Percentiles rank a stretch among this genome's conserved stretches.
phyloP scores from a whole-genome alignment of 495 filamentous ascomycete species.

The Penicillium salamii region DNA sequence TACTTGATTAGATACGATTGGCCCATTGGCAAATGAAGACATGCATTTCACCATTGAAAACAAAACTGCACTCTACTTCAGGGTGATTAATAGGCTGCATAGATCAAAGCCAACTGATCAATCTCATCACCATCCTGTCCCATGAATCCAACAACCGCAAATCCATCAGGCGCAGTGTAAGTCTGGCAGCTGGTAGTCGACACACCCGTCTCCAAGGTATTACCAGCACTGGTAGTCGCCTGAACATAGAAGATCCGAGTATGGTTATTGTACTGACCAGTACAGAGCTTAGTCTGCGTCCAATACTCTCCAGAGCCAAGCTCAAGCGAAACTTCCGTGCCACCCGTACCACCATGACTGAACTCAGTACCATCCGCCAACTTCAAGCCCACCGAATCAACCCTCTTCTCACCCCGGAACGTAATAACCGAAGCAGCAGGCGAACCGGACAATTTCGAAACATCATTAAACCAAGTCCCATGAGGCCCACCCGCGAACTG shows the following conservation, averaged over 20 bases:
- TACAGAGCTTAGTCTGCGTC: constrained; percentile 50
- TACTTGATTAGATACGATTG: constrained; percentile 1
- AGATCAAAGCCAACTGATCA: constrained; percentile 58
- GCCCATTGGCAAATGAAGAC: constrained; percentile 3
- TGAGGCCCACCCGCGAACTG: constrained; percentile 51
- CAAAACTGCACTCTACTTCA: not conserved
- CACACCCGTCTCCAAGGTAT: constrained; percentile 45
- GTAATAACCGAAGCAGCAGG: constrained; percentile 37
- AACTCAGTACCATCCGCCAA: constrained; percentile 43
- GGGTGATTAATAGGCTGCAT: constrained; percentile 12
- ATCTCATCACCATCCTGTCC: constrained; percentile 58
- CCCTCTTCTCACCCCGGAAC: constrained; percentile 45
- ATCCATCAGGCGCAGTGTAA: constrained; percentile 50
- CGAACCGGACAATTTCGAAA: constrained; percentile 28
- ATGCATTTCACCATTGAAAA: not conserved
- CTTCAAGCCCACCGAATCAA: constrained; percentile 50
- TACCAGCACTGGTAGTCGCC: constrained; percentile 51
- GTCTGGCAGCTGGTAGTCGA: constrained; percentile 48
- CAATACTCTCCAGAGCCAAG: constrained; percentile 48
- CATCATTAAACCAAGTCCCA: constrained; percentile 57
- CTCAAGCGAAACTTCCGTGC: constrained; percentile 38
- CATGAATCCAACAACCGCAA: constrained; percentile 55
- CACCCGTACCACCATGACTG: constrained; percentile 56
- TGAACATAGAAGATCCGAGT: constrained; percentile 57
- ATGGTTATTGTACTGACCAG: constrained; percentile 43